Percentiles rank a stretch among this genome's conserved stretches.
Evolutionary conservation across 1,139 yeast genomes (phyloP).

Genomic region (Candida buenavistaensis): DNA sequence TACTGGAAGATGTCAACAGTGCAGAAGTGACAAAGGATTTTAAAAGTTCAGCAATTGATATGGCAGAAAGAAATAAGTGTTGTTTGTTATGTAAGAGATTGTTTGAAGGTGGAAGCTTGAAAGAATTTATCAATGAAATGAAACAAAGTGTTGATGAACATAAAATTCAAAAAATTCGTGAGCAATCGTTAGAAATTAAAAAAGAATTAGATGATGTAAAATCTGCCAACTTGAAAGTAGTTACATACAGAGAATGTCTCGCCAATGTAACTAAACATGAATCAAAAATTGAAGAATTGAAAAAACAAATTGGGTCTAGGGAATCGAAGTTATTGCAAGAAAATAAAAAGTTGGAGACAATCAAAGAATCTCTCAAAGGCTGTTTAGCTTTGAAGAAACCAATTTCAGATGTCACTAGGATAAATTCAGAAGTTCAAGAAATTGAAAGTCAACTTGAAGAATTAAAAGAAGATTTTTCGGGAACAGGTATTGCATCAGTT

Average conservation of each 20-base stretch:
- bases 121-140: constrained; percentile 32
- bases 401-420: constrained; percentile 36
- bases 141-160: constrained; percentile 38
- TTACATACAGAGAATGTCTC: constrained; percentile 25
- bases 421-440: constrained; percentile 34
- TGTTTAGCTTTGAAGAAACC: constrained; percentile 22
- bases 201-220: constrained; percentile 28
- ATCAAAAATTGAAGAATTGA: constrained; percentile 12
- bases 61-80: constrained; percentile 54
- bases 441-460: constrained; percentile 34
- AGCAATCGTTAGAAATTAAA: constrained; percentile 32
- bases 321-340: constrained; percentile 18
- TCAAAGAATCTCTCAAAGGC: constrained; percentile 9
- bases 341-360: constrained; percentile 5
- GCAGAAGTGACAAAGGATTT: constrained; percentile 65
- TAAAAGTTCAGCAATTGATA: constrained; percentile 60
- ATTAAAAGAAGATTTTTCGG: constrained; percentile 39
- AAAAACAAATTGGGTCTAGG: constrained; percentile 14
- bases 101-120: constrained; percentile 46
- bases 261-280: constrained; percentile 9
- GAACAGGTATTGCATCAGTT: constrained; percentile 30
- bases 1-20: constrained; percentile 62
- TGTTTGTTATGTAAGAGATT: constrained; percentile 68
- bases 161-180: constrained; percentile 36
- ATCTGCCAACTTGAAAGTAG: constrained; percentile 28